phyloP scores from a whole-genome alignment of 2,329 filamentous ascomycete species.

The Lasiodiplodia hormozganensis region DNA sequence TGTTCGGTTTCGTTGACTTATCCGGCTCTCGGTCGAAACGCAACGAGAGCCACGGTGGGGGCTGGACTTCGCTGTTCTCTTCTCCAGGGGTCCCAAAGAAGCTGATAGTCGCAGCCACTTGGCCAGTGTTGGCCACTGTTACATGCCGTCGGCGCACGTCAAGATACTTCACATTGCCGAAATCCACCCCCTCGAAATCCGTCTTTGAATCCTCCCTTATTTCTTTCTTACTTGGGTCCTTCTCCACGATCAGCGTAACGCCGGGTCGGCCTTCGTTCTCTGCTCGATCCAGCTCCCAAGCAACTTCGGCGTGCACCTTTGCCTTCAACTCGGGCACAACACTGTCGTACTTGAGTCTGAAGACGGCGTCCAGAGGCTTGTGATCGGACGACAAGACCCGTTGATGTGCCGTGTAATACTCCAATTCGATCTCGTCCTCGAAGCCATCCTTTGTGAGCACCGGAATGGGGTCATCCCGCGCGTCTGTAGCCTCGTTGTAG shows the following conservation, averaged over 20 bases:
- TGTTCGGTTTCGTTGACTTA: slow-evolving; percentile 19
- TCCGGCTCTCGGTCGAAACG: slow-evolving; percentile 65
- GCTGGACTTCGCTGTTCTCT: slow-evolving; percentile 51
- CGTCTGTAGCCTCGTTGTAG: slow-evolving; percentile 64
- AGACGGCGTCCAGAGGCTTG: slow-evolving; percentile 86
- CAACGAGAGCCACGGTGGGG: slow-evolving; percentile 74
- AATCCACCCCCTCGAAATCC: slow-evolving; percentile 69
- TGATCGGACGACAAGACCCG: slow-evolving; percentile 91
- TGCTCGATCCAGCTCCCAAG: slow-evolving; percentile 82
- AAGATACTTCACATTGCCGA: slow-evolving; percentile 76
- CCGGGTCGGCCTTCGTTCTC: slow-evolving; percentile 89
- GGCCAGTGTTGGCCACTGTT: slow-evolving; percentile 91
- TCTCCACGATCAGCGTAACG: slow-evolving; percentile 82
- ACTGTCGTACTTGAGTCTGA: slow-evolving; percentile 83
- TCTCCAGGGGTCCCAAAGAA: slow-evolving; percentile 76
- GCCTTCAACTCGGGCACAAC: slow-evolving; percentile 86
- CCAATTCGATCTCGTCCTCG: slow-evolving; percentile 61
- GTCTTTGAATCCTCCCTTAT: slow-evolving; percentile 49
- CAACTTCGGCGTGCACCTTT: slow-evolving; percentile 84
- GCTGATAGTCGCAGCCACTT: slow-evolving; percentile 77
- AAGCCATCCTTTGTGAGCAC: slow-evolving; percentile 66
- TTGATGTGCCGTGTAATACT: slow-evolving; percentile 86
- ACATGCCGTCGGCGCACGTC: slow-evolving; percentile 70
- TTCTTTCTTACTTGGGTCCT: slow-evolving; percentile 31
- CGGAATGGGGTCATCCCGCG: slow-evolving; percentile 53